Evolutionary conservation across 768 basidiomycete genomes (phyloP), one percentile per base, ranked within the genome.

Genomic region (Termitomyces sp.): DNA sequence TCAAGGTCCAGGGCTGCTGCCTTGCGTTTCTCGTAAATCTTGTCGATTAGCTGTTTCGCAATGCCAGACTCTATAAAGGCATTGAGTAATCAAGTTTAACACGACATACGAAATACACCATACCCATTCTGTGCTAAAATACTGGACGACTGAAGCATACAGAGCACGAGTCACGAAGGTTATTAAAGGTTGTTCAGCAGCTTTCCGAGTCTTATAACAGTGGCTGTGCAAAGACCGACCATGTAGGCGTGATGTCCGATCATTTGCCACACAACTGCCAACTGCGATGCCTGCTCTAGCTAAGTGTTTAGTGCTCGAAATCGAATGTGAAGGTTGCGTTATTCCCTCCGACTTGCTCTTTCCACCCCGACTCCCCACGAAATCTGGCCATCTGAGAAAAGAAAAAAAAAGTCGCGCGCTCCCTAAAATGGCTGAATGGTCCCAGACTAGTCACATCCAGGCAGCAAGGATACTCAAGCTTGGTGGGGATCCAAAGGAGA

Each of bases 1-100:
- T 98, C 95, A 51, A 98, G 82, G 51, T 98, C 95, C 50, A 95
- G 83, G 8, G 96, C 96, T 7, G 95, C 93, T 8, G 90, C 85
- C 74, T 98, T 97, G 56, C 95, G 84, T 74, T 94, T 93, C 78
- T 98, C 95, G 68, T 98, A 97, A 70, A 93, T 88, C 77, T 93
- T 93, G 83, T 93, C 91, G 45, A 90, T 80, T 55, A 93, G 76
- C 66, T 90, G 91, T 68, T 87, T 88, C 42, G 88, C 76, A 47
- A 92, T 82, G 57, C 83, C 79, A 54, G 84, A 74, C 64, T 93
- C 90, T 93, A 38, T n/a, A 40, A 40, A 40, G 22, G n/a, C 24
- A 5, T 40, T 26, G 45, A 34, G 22, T 12, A 12, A 14, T 15
- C 52, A 4, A 54, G 40, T n/a, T 14, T 1, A 30, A 38, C 11